Conservation (phyloP, 2,329 filamentous ascomycete species). For the Blumeria graminis region DNA sequence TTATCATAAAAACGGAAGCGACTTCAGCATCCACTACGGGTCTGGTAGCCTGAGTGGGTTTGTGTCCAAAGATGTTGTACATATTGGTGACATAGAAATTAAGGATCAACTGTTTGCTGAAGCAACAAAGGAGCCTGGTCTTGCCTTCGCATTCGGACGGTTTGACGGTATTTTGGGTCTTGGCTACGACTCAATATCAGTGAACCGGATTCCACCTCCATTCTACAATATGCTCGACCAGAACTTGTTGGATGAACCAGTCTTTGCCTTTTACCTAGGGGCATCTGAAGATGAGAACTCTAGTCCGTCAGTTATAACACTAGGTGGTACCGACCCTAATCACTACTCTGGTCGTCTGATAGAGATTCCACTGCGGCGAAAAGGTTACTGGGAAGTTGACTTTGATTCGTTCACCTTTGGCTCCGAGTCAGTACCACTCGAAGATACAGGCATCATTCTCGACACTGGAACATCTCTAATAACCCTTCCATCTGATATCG, state of each 20-base stretch:
- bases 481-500: slow-evolving; percentile 71
- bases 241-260: slow-evolving; percentile 66
- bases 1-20: slow-evolving; percentile 80
- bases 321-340: slow-evolving; percentile 65
- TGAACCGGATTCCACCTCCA: slow-evolving; percentile 80
- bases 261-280: slow-evolving; percentile 92
- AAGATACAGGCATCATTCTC: slow-evolving; percentile 86
- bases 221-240: slow-evolving; percentile 94
- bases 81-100: slow-evolving; percentile 72
- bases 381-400: slow-evolving; percentile 99
- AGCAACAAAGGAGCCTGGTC: slow-evolving; percentile 80
- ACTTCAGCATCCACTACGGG: slow-evolving; percentile 86
- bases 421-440: slow-evolving; percentile 63
- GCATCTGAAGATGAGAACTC: slow-evolving; percentile 40
- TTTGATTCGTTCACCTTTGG: slow-evolving; percentile 81
- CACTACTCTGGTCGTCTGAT: slow-evolving; percentile 70
- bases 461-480: slow-evolving; percentile 97
- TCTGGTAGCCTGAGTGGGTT: slow-evolving; percentile 87
- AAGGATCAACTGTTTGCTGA: slow-evolving; percentile 88
- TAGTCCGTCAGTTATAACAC: slow-evolving; percentile 63
- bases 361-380: slow-evolving; percentile 84
- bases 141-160: slow-evolving; percentile 91
- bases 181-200: slow-evolving; percentile 88
- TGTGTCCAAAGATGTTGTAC: slow-evolving; percentile 67
- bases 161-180: slow-evolving; percentile 95